Conservation (phyloP, 2,329 filamentous ascomycete genomes). For the Cryphonectria radicalis region DNA sequence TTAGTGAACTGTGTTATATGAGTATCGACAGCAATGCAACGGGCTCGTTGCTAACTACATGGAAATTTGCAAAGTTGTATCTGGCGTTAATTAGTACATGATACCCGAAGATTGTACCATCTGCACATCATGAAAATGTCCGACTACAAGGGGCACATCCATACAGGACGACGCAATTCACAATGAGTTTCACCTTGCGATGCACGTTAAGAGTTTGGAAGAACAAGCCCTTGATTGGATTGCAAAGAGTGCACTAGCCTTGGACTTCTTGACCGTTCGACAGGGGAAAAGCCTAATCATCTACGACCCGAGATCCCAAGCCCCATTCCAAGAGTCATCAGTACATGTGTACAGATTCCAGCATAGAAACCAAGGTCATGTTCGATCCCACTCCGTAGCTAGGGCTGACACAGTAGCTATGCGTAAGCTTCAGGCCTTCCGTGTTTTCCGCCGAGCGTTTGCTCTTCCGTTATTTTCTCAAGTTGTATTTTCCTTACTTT, state of each 20-base stretch:
- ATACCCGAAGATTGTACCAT: background rate
- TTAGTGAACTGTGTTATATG: background rate
- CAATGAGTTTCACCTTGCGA: background rate
- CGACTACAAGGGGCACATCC: background rate
- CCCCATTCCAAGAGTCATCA: background rate
- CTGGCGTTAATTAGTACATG: background rate
- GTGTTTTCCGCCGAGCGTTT: background rate
- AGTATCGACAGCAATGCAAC: background rate
- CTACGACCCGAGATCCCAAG: no score
- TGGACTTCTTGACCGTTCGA: background rate
- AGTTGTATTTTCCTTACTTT: background rate
- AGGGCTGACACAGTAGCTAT: background rate
- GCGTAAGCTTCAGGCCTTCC: background rate
- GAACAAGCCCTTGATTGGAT: conserved; percentile 10
- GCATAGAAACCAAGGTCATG: background rate
- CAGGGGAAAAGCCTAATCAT: background rate
- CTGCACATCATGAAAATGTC: background rate
- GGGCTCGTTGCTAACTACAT: background rate
- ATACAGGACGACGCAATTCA: background rate
- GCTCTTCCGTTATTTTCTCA: background rate
- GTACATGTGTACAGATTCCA: background rate
- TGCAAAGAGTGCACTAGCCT: conserved; percentile 1
- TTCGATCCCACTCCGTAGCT: background rate
- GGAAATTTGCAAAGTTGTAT: no score
- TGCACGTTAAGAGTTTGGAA: background rate